A percentile compares a stretch with the other conserved stretches of the same genome.
phyloP scores from a whole-genome alignment of 2,329 filamentous ascomycete species.

The Monilinia aucupariae region DNA sequence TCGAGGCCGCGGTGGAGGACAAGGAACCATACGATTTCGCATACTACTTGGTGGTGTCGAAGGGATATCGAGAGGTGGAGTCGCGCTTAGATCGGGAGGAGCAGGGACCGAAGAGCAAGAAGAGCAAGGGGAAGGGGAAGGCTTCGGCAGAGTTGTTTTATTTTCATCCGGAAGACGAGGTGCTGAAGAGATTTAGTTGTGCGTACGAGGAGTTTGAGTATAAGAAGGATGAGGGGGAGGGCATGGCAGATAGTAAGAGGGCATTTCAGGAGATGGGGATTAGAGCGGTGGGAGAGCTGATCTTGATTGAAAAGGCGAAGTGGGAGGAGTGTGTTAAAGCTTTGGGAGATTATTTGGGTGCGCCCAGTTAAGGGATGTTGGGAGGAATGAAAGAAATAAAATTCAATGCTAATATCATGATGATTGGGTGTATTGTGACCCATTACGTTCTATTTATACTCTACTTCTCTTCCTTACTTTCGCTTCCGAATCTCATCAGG shows the following conservation, averaged over 20 bases:
- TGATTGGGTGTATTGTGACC: background rate
- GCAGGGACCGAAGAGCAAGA: slow-evolving; percentile 49
- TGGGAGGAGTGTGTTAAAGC: slow-evolving; percentile 72
- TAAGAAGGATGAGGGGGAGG: slow-evolving; percentile 70
- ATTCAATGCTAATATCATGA: background rate
- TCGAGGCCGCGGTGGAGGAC: slow-evolving; percentile 80
- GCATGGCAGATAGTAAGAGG: slow-evolving; percentile 81
- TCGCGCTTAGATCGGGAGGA: slow-evolving; percentile 70
- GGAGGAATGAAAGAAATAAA: slow-evolving; percentile 19
- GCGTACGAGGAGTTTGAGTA: slow-evolving; percentile 70
- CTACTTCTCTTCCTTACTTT: background rate
- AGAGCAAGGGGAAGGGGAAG: slow-evolving; percentile 57
- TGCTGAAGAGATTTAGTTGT: slow-evolving; percentile 69
- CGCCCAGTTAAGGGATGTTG: slow-evolving; percentile 34
- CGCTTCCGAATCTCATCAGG: too few species aligned
- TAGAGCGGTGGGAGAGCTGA: slow-evolving; percentile 75
- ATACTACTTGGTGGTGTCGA: slow-evolving; percentile 87
- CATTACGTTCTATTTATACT: background rate
- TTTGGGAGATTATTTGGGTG: slow-evolving; percentile 66
- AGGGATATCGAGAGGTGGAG: slow-evolving; percentile 84
- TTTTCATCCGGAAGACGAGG: slow-evolving; percentile 95
- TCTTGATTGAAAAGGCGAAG: slow-evolving; percentile 75
- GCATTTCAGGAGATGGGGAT: slow-evolving; percentile 93
- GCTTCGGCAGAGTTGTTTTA: slow-evolving; percentile 61
- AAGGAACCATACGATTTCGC: slow-evolving; percentile 89